A percentile compares a stretch with the other conserved stretches of the same genome.
Evolutionary conservation across 306 rosid species (phyloP).

Genomic region (Inga laurina): DNA sequence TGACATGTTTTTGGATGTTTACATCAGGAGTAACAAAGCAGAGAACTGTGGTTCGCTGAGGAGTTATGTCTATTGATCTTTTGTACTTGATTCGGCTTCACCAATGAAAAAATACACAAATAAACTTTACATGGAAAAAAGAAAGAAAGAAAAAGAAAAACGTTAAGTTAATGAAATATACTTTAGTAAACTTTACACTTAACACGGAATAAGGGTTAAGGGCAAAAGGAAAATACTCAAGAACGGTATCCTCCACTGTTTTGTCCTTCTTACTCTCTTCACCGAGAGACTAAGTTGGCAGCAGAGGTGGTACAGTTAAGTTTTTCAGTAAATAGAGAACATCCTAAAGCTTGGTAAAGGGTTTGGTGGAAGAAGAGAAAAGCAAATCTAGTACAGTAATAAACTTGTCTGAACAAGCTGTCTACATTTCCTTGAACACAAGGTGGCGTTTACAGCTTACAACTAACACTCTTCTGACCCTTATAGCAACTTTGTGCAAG

Average conservation of each 20-base stretch:
- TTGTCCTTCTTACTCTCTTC: neutral
- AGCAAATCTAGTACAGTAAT: conserved; percentile 24
- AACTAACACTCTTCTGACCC: conserved; percentile 44
- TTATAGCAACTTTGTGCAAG: conserved; percentile 27
- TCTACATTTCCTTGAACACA: conserved; percentile 43
- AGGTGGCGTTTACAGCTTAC: conserved; percentile 36
- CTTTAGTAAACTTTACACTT: neutral
- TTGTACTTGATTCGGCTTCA: neutral
- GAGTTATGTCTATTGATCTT: neutral
- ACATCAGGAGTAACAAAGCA: conserved; percentile 1
- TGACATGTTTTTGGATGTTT: neutral
- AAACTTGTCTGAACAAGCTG: conserved; percentile 33
- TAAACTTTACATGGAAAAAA: neutral
- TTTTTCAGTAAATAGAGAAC: neutral
- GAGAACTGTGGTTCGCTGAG: conserved; percentile 9
- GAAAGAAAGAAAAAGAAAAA: neutral
- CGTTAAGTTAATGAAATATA: neutral
- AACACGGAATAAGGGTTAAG: neutral
- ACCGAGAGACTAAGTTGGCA: neutral
- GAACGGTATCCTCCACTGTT: neutral
- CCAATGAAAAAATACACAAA: neutral
- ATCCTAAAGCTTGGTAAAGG: conserved; percentile 33
- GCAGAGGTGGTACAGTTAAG: neutral
- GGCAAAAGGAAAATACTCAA: neutral
- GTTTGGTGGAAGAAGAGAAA: conserved; percentile 12